These are phyloP conservation scores for Mycena citricolor DNA, from an alignment of 1,284 basidiomycete species.

Conservation along the genomic window DNA sequence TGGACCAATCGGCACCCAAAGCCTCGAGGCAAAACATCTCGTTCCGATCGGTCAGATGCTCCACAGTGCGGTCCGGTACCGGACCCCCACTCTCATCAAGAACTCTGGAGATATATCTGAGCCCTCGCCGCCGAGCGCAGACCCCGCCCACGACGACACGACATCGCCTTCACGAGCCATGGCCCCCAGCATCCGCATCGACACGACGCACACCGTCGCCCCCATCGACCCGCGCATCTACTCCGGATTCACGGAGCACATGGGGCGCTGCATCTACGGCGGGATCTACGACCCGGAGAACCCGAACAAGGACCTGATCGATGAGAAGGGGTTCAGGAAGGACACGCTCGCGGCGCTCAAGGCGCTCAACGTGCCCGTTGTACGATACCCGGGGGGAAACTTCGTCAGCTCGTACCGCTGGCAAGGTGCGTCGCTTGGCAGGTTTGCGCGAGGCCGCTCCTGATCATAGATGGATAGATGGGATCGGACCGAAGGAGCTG, in stretches of 20 bases:
- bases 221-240: constrained; percentile 48
- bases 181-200: constrained; percentile 35
- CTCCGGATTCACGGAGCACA: constrained; percentile 63
- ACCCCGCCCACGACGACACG: too few relatives aligned
- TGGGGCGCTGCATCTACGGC: constrained; percentile 63
- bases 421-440: constrained; percentile 41
- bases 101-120: too few relatives aligned
- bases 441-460: neutral
- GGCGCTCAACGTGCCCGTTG: constrained; percentile 54
- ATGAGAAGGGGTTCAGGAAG: constrained; percentile 49
- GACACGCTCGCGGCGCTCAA: constrained; percentile 57
- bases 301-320: constrained; percentile 35
- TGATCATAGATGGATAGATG: constrained; percentile 35
- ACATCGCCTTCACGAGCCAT: too few relatives aligned
- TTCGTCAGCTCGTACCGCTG: constrained; percentile 66
- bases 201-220: constrained; percentile 37
- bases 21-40: too few relatives aligned
- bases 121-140: too few relatives aligned
- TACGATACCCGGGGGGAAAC: constrained; percentile 61
- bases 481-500: constrained; percentile 52
- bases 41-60: too few relatives aligned
- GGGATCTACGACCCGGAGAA: constrained; percentile 54
- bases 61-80: too few relatives aligned
- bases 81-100: too few relatives aligned
- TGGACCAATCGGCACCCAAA: too few relatives aligned